Evolutionary conservation across 2,329 filamentous ascomycete species (phyloP), one percentile per base, ranked within the genome.

Genomic region (Tolypocladium capitatum): DNA sequence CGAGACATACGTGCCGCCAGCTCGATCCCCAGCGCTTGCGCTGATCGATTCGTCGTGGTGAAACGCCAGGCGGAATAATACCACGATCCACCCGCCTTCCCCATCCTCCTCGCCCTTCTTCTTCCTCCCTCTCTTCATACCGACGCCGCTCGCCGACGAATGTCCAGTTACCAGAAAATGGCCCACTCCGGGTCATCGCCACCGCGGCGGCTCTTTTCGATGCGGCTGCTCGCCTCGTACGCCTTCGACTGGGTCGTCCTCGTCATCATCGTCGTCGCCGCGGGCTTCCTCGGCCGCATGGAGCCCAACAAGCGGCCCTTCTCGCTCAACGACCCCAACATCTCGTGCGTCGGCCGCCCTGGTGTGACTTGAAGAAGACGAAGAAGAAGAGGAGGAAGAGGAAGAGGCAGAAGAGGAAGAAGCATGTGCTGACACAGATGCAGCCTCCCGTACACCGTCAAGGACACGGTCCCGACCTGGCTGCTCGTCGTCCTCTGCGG

Each of bases 171-270:
- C 48, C 56, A 56, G 45, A 61, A 52, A 52, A 62, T 62, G 58
- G 53, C 53, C 51, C 52, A 52, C 27, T 45, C 55, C 27, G 53
- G 51, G 48, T 48, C 47, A 43, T 46, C 53, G 28, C 43, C 51
- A 43, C 52, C 53, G 41, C 50, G 53, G 45, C 49, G 52, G 46
- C 51, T 53, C 52, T 56, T 65, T 52, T 61, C 64, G 3, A 46
- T 63, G 11, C 56, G 61, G 24, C 56, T 70, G 38, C 51, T 85
- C 43, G 58, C 78, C n/a, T 84, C 83, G 21, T 90, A 90, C 60
- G 64, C 83, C 46, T 66, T 86, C 49, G 86, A 90, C 67, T 91
- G 86, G 86, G 62, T 86, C 20, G 67, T 85, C 43, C 76, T 86
- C 51, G 64, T 84, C 42, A 70, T 63, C 43, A 73, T 80, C 32